These are phyloP conservation scores for Sugiyamaella boreocaroliniensis DNA, from an alignment of 805 yeast species.

Conservation along the genomic window DNA sequence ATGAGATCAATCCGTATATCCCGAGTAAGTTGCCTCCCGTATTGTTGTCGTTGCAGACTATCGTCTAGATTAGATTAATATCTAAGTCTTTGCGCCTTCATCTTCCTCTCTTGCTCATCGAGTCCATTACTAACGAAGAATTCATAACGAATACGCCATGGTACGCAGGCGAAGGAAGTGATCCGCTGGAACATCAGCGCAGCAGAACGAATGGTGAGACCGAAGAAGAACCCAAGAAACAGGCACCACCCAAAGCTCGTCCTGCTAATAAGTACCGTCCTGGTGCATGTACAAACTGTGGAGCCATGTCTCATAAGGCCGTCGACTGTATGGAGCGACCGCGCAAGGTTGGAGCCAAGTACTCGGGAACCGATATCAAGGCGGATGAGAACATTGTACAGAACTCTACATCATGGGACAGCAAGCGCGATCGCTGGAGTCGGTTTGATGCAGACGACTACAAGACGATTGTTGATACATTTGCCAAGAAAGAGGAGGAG, in stretches of 20 bases:
- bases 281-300: slow-evolving; percentile 53
- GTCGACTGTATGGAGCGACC: slow-evolving; percentile 58
- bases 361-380: slow-evolving; percentile 26
- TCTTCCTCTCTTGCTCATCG: too few species aligned
- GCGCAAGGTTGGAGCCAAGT: slow-evolving; percentile 35
- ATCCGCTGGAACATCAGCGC: slow-evolving; percentile 27
- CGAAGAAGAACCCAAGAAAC: slow-evolving; percentile 25
- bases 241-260: slow-evolving; percentile 9
- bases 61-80: too few species aligned
- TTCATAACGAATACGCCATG: slow-evolving; percentile 30
- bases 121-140: slow-evolving; percentile 4
- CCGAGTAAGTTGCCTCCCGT: slow-evolving; percentile 21
- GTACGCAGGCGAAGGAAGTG: slow-evolving; percentile 23
- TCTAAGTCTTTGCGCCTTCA: too few species aligned
- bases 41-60: too few species aligned
- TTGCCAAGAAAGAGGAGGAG: slow-evolving; percentile 19
- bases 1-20: slow-evolving; percentile 31
- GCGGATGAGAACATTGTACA: slow-evolving; percentile 25
- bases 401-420: slow-evolving; percentile 47
- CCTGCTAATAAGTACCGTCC: slow-evolving; percentile 31
- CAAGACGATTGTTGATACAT: slow-evolving; percentile 38
- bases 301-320: slow-evolving; percentile 43
- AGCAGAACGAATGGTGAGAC: slow-evolving; percentile 12
- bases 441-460: slow-evolving; percentile 67
- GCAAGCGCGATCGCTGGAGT: slow-evolving; percentile 74